Percentiles rank a stretch among this genome's conserved stretches.
Evolutionary conservation across 805 yeast species (phyloP).

Genomic region (Danielia oregonensis): DNA sequence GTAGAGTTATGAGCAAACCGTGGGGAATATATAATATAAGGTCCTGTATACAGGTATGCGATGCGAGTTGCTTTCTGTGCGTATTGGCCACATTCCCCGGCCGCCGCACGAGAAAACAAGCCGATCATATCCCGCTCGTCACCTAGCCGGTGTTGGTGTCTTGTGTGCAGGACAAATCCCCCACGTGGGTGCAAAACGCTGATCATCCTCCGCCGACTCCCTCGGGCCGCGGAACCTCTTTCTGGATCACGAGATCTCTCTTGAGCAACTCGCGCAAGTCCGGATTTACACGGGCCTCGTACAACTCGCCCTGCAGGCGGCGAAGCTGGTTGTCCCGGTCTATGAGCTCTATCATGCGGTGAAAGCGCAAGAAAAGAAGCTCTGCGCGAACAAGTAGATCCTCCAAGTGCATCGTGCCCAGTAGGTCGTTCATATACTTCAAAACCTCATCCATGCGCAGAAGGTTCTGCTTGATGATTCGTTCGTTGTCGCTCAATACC

Average conservation of each 20-base stretch:
- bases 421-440: slow-evolving; percentile 87
- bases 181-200: no score
- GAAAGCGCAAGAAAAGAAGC: slow-evolving; percentile 72
- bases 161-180: no score
- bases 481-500: slow-evolving; percentile 81
- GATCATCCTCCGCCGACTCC: slow-evolving; percentile 47
- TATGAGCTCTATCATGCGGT: slow-evolving; percentile 73
- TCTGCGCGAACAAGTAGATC: slow-evolving; percentile 84
- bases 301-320: slow-evolving; percentile 16
- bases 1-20: no score
- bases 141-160: no score
- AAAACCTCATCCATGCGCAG: slow-evolving; percentile 85
- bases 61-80: no score
- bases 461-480: slow-evolving; percentile 69
- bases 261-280: slow-evolving; percentile 60
- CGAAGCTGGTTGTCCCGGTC: slow-evolving; percentile 47
- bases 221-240: slow-evolving; percentile 48
- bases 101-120: no score
- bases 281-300: slow-evolving; percentile 35
- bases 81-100: no score
- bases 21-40: no score
- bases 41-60: no score
- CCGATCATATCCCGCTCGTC: no score
- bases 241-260: slow-evolving; percentile 58
- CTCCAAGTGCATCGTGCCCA: slow-evolving; percentile 68